These are phyloP conservation scores for Stachybotrys chlorohalonatus DNA, from an alignment of 2,329 filamentous ascomycete genomes.

Conservation along the genomic window DNA sequence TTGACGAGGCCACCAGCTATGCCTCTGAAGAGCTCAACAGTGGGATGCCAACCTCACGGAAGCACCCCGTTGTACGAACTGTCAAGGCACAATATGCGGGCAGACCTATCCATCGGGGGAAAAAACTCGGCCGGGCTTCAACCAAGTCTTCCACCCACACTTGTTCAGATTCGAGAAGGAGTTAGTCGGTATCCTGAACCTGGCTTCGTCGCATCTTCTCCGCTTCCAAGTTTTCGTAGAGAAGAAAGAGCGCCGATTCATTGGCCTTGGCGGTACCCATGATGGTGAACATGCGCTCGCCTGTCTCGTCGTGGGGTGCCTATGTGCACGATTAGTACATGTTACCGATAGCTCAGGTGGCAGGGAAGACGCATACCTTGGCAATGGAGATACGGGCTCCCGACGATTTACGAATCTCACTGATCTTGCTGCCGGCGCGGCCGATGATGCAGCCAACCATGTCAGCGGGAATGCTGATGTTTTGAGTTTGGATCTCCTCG, in stretches of 20 bases:
- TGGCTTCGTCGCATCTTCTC: constrained; percentile 98
- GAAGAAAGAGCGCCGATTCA: constrained; percentile 87
- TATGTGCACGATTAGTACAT: constrained; percentile 15
- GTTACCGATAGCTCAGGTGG: neutral
- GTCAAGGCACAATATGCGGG: no score
- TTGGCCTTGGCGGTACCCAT: constrained; percentile 92
- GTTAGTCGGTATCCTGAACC: constrained; percentile 47
- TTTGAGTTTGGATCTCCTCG: constrained; percentile 96
- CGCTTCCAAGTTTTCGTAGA: constrained; percentile 98
- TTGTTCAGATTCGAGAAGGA: neutral
- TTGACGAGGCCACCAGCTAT: neutral
- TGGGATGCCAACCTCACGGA: neutral
- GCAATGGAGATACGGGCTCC: constrained; percentile 96
- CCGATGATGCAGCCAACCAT: constrained; percentile 99
- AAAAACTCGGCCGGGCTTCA: no score
- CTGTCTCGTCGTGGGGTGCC: constrained; percentile 91
- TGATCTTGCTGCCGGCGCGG: constrained; percentile 91
- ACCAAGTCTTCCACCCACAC: no score
- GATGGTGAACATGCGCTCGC: constrained; percentile 99
- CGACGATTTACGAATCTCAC: constrained; percentile 94
- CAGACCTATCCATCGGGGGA: no score
- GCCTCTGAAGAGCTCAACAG: neutral
- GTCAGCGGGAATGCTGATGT: constrained; percentile 98
- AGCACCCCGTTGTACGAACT: neutral
- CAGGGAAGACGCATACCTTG: constrained; percentile 48